These are phyloP conservation scores for Actinomucor elegans DNA, from an alignment of 371 early-diverging fungal genomes.

Conservation along the genomic window DNA sequence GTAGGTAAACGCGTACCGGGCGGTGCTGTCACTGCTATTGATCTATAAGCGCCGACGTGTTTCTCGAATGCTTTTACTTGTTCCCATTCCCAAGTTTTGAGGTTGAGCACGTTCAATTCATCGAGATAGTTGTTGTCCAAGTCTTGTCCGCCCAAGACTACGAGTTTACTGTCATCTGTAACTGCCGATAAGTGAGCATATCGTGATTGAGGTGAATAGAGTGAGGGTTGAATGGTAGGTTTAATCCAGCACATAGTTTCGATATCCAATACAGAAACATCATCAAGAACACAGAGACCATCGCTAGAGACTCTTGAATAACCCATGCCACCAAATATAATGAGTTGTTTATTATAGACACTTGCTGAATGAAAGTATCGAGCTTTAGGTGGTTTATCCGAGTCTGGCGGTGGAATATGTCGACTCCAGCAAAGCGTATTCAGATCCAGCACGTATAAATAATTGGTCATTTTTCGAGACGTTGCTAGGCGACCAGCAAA, in stretches of 20 bases:
- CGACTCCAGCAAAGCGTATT: conserved; percentile 61
- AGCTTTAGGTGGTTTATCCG: conserved; percentile 48
- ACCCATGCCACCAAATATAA: conserved; percentile 69
- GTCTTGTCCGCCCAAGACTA: conserved; percentile 88
- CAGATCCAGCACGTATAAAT: conserved; percentile 66
- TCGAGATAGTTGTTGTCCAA: conserved; percentile 74
- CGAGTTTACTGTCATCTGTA: conserved; percentile 57
- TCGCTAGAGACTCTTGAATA: conserved; percentile 24
- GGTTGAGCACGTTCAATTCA: conserved; percentile 76
- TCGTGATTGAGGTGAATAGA: conserved; percentile 68
- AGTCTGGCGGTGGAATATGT: conserved; percentile 40
- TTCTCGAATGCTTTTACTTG: conserved; percentile 65
- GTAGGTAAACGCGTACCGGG: conserved; percentile 25
- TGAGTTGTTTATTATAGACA: conserved; percentile 50
- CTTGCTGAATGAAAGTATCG: conserved; percentile 79
- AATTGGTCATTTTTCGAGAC: conserved; percentile 68
- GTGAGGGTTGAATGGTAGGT: conserved; percentile 45
- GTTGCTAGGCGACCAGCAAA: conserved; percentile 74
- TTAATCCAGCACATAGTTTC: conserved; percentile 63
- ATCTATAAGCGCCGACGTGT: conserved; percentile 80
- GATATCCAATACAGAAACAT: conserved; percentile 70
- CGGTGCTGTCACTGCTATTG: conserved; percentile 59
- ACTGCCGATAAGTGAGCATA: conserved; percentile 79
- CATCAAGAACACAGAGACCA: conserved; percentile 65
- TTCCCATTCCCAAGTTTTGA: conserved; percentile 69